Conservation (phyloP, 2,329 filamentous ascomycete species). For the Trichoderma aggressivum region DNA sequence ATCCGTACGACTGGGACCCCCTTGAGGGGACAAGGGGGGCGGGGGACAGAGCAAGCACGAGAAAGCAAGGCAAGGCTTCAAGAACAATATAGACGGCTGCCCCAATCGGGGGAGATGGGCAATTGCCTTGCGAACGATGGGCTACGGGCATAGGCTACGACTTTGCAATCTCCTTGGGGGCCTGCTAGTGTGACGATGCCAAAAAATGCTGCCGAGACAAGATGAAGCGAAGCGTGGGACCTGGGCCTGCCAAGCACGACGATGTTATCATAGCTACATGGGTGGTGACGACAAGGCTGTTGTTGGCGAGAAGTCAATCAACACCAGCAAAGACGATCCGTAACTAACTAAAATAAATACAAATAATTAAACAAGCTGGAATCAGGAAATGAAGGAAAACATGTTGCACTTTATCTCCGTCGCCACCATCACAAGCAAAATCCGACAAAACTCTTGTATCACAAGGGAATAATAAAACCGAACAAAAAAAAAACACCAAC, state of each 20-base stretch:
- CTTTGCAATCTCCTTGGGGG: background rate
- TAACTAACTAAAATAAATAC: background rate
- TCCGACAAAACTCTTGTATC: background rate
- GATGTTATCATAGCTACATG: background rate
- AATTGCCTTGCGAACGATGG: background rate
- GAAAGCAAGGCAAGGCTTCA: background rate
- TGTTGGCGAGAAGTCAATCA: background rate
- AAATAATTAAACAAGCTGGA: background rate
- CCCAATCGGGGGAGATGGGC: constrained; percentile 3
- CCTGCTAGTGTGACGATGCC: background rate
- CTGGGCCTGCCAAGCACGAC: background rate
- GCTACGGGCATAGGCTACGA: background rate
- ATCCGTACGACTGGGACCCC: constrained; percentile 9
- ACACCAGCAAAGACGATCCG: background rate
- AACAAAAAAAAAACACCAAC: background rate
- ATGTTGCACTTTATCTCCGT: background rate
- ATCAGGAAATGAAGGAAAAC: background rate
- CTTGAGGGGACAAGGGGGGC: background rate
- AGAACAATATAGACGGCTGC: background rate
- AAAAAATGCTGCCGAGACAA: background rate
- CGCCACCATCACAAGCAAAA: background rate
- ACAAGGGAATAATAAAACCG: background rate
- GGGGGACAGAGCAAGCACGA: background rate
- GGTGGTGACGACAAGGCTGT: background rate
- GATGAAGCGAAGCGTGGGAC: background rate